phyloP scores from a whole-genome alignment of 176 grass and related monocot species.

The Rhynchospora pubera region DNA sequence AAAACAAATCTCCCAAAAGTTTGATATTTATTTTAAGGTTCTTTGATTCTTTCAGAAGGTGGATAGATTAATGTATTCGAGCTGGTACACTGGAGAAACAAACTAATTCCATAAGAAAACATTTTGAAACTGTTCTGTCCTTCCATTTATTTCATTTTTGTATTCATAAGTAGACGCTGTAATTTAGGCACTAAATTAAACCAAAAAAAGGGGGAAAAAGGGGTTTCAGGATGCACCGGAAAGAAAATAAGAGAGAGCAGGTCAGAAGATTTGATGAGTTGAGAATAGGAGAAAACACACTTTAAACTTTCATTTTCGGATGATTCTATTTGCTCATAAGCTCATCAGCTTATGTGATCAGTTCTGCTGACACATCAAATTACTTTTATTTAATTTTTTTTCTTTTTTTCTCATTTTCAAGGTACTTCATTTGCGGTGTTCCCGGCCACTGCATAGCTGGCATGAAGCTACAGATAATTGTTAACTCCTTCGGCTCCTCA shows the following conservation, averaged over 20 bases:
- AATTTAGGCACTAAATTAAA: background rate
- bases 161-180: background rate
- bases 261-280: too few relatives aligned
- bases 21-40: too few relatives aligned
- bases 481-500: slow-evolving; percentile 21
- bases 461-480: slow-evolving; percentile 52
- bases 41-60: too few relatives aligned
- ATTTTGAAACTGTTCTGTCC: background rate
- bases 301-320: too few relatives aligned
- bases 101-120: background rate
- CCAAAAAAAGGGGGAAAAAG: background rate
- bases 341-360: too few relatives aligned
- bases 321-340: too few relatives aligned
- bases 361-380: too few relatives aligned
- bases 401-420: background rate
- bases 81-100: background rate
- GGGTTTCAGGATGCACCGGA: background rate
- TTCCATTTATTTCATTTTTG: background rate
- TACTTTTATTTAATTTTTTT: too few relatives aligned
- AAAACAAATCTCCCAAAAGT: too few relatives aligned
- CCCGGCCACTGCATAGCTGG: slow-evolving; percentile 52
- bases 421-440: slow-evolving; percentile 81
- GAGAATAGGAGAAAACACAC: too few relatives aligned
- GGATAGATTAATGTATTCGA: background rate
- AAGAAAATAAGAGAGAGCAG: background rate